Base-by-base conservation (phyloP, 2,329 filamentous ascomycete genomes). In the Diplocarpon rosae region DNA sequence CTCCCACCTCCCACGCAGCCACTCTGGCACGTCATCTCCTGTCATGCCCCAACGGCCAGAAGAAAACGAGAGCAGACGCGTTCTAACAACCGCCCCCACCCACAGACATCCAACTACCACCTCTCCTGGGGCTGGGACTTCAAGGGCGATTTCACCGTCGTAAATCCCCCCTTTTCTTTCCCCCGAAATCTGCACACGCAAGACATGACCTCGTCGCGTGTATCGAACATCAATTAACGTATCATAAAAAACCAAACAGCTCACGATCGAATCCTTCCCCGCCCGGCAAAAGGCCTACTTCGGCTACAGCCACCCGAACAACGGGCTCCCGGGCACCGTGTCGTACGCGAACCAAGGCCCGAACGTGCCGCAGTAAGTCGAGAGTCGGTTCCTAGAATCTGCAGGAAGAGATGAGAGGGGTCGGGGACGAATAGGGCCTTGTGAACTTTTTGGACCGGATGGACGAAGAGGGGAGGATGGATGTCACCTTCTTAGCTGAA, bases 51-150 rank as follows among this genome's bases (percentile, higher is more conserved):
- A 24, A 3, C 10, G 3, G 10, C 11, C 30, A 10, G 30, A 10
- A 14, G 9, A 32, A 14, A 32, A 32, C 10, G 30, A 32, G n/a
- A 12, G 30, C 3, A 32, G 10, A 5, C 5, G n/a, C 11, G n/a
- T 12, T 12, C 30, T 32, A 12, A 32, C 30, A 32, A 5, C n/a
- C 11, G 9, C 36, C 27, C 24, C 13, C 12, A 16, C 13, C 16
- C 24, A 2, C n/a, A 43, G 41, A 30, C 37, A 1, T 8, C 29
- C 2, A 10, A 31, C 13, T 47, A 17, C 16, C 40, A 43, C 8
- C 13, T 47, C 15, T 47, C 45, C 14, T 44, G 45, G 45, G 45
- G 41, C 13, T 47, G 36, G 34, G 37, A 47, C 14, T 39, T 34
- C 29, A 24, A 27, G 8, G 31, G 27, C 8, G 41, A 47, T 28